phyloP scores from a whole-genome alignment of 768 basidiomycete genomes.

The Boletus insuetus region DNA sequence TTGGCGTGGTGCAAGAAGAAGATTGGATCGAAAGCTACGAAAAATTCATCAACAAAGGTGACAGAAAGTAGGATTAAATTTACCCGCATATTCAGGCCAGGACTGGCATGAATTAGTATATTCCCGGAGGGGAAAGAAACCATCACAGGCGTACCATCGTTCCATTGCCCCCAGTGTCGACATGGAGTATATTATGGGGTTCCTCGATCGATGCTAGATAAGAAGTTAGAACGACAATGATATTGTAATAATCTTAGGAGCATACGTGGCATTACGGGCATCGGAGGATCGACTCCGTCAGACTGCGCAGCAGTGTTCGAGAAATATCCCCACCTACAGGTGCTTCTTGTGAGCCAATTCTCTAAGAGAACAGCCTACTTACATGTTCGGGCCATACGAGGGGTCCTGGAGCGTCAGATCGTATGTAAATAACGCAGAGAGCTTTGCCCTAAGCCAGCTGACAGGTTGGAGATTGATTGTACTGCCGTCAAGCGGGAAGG shows the following conservation, averaged over 20 bases:
- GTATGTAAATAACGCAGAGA: constrained; percentile 14
- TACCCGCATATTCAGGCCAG: constrained; percentile 17
- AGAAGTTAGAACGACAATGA: neutral
- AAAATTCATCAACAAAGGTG: neutral
- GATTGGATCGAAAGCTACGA: constrained; percentile 14
- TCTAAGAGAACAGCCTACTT: neutral
- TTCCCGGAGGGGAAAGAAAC: neutral
- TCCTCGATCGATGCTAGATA: constrained; percentile 17
- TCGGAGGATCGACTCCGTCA: neutral
- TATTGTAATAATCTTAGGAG: neutral
- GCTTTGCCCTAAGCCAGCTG: constrained; percentile 16
- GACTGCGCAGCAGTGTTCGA: neutral
- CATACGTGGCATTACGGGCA: constrained; percentile 6
- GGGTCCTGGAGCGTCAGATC: constrained; percentile 8
- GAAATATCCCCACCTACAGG: constrained; percentile 19
- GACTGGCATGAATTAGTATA: constrained; percentile 3
- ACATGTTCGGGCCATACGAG: constrained; percentile 18
- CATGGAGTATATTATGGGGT: constrained; percentile 18
- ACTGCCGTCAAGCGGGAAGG: neutral
- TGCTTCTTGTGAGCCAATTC: neutral
- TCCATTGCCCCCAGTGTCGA: constrained; percentile 16
- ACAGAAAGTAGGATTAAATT: neutral
- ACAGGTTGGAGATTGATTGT: neutral
- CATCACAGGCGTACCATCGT: constrained; percentile 9
- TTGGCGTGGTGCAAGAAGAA: constrained; percentile 17